Evolutionary conservation across 345 rosid species (phyloP), one percentile per base, ranked within the genome.

Genomic region (Gossypium ekmanianum): DNA sequence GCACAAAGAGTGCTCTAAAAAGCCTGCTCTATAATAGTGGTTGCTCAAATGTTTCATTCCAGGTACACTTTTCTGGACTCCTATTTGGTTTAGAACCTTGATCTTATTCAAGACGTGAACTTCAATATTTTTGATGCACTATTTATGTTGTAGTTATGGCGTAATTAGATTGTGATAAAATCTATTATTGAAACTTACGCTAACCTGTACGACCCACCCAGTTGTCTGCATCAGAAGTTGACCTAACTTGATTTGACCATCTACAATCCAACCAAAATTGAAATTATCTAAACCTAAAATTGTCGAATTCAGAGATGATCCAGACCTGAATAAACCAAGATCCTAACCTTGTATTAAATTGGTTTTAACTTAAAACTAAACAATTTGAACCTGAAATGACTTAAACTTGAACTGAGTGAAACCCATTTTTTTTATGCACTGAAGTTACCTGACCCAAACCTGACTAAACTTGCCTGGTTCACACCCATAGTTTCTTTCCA

Each of bases 1-100:
- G 90, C 83, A 24, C 93, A 26, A 86, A 91, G 78, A 84, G 69
- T 76, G 89, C 91, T 72, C 68, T 88, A 59, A 85, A 84, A 51
- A 78, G 77, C 75, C 84, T 88, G 71, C 81, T 88, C 27, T 83
- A 78, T 58, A 71, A 69, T 16, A 76, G 74, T 27, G 85, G 89
- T 34, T 58, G 68, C 65, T 45, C 83, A 22, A 83, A 71, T 45
- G 45, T 72, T 75, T 80, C 83, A 27, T 77, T 79, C 41, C 80
- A 78, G 89, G 91, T 89, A 82, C 69, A 54, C 24, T 14, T 27
- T 61, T 61, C 65, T 18, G 3, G 47, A 39, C 62, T 72, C 18
- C 9, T 74, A 56, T 70, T 68, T 73, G 50, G 24, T 43, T 72
- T 74, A 54, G 64, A 44, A 26, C 26, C 45, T 18, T 11, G 27